These are phyloP conservation scores for Hysterangium stoloniferum DNA, from an alignment of 768 basidiomycete species.

Conservation along the genomic window DNA sequence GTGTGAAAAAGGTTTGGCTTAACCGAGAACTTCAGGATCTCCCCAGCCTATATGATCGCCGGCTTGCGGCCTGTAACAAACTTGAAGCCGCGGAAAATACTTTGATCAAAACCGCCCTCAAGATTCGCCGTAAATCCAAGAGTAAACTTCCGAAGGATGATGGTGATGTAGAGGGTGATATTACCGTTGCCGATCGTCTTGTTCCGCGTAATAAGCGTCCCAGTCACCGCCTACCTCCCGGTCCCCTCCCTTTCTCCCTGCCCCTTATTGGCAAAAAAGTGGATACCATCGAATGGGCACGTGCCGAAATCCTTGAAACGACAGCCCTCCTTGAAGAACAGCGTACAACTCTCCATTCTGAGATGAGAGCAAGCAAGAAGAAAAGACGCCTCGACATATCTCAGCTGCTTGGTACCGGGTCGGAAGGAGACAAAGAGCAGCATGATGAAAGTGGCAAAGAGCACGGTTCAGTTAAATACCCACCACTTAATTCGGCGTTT, in stretches of 20 bases:
- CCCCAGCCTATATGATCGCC: conserved; percentile 73
- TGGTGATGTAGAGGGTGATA: conserved; percentile 18
- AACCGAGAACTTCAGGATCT: conserved; percentile 85
- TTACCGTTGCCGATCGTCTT: conserved; percentile 36
- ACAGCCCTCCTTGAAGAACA: conserved; percentile 46
- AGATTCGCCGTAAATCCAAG: conserved; percentile 54
- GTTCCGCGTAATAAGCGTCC: conserved; percentile 74
- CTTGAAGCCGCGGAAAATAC: conserved; percentile 83
- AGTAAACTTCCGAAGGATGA: conserved; percentile 26
- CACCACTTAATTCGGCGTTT: conserved; percentile 67
- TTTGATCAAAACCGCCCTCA: conserved; percentile 67
- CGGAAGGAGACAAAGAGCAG: conserved; percentile 19
- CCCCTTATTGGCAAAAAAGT: conserved; percentile 80
- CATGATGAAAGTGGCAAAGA: conserved; percentile 13
- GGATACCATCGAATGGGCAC: conserved; percentile 88
- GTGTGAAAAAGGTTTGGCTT: conserved; percentile 87
- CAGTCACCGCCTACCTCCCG: conserved; percentile 56
- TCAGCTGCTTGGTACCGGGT: background rate
- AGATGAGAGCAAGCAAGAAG: conserved; percentile 15
- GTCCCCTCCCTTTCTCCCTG: conserved; percentile 47
- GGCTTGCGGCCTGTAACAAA: conserved; percentile 62
- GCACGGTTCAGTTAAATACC: conserved; percentile 48
- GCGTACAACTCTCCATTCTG: conserved; percentile 23
- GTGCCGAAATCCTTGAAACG: conserved; percentile 59
- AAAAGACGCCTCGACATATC: background rate